Conservation (phyloP, 352 stramenopile species). For the Peronosclerospora sorghi region DNA sequence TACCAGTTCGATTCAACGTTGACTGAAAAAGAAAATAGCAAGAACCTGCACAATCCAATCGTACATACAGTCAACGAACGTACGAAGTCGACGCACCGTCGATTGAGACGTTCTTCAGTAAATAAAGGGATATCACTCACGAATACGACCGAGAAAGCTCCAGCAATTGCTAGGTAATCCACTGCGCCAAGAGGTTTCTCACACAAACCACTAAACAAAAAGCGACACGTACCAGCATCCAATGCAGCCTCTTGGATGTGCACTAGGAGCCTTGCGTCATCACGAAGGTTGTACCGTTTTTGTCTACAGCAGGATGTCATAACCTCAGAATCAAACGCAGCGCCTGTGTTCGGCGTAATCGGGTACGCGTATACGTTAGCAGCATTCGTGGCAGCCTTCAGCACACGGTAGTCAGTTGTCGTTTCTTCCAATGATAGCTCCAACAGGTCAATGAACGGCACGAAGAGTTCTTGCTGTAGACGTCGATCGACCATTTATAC, state of each 20-base stretch:
- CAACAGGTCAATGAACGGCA: too few relatives aligned
- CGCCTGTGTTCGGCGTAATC: constrained; percentile 31
- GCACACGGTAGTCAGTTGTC: constrained; percentile 70
- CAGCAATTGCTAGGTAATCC: too few relatives aligned
- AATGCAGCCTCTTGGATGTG: constrained; percentile 46
- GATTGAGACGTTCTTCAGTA: constrained; percentile 83
- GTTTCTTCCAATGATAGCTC: constrained; percentile 67
- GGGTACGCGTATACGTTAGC: constrained; percentile 68
- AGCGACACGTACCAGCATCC: constrained; percentile 55
- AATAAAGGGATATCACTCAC: constrained; percentile 88
- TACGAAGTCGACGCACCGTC: constrained; percentile 88
- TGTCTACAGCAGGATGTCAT: constrained; percentile 40
- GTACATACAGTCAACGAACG: too few relatives aligned
- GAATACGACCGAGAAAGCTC: constrained; percentile 86
- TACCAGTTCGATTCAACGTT: too few relatives aligned
- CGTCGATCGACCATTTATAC: constrained; percentile 96
- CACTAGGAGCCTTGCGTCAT: constrained; percentile 63
- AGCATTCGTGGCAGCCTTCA: constrained; percentile 48
- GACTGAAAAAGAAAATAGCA: too few relatives aligned
- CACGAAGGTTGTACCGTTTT: constrained; percentile 34
- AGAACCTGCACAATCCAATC: too few relatives aligned
- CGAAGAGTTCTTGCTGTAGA: too few relatives aligned
- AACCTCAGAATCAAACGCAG: constrained; percentile 64
- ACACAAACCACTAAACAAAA: constrained; percentile 95
- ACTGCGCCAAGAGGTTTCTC: constrained; percentile 83